phyloP scores from a whole-genome alignment of 2,329 filamentous ascomycete species.

The Scytalidium sp. region DNA sequence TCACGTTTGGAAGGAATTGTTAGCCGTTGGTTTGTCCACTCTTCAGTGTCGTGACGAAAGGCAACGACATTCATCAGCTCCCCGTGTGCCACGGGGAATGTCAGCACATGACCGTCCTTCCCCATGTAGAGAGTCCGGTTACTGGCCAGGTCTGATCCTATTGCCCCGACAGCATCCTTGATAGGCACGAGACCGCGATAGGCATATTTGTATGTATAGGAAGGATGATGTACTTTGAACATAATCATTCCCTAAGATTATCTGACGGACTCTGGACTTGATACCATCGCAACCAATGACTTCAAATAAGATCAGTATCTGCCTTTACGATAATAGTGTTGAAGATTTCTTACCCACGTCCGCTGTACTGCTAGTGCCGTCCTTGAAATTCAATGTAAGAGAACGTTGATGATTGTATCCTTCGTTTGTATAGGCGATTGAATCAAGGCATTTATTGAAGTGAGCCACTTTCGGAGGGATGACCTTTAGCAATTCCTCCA shows the following conservation, averaged over 20 bases:
- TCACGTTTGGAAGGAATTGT: slow-evolving; percentile 34
- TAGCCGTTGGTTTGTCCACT: slow-evolving; percentile 30
- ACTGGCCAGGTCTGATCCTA: slow-evolving; percentile 44
- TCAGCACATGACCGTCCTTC: slow-evolving; percentile 52
- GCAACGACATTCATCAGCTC: slow-evolving; percentile 52
- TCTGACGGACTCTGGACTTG: slow-evolving; percentile 48
- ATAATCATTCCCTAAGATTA: slow-evolving; percentile 46
- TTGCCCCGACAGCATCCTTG: slow-evolving; percentile 40
- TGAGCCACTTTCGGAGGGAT: slow-evolving; percentile 32
- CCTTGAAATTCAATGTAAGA: slow-evolving; percentile 33
- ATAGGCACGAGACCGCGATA: slow-evolving; percentile 61
- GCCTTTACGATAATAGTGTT: not conserved
- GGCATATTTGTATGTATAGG: slow-evolving; percentile 56
- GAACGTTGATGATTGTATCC: slow-evolving; percentile 15
- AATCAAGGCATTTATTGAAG: no score
- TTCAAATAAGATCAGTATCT: not conserved
- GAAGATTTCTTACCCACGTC: slow-evolving; percentile 32
- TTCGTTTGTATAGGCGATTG: no score
- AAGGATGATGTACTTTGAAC: no score
- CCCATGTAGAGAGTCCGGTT: slow-evolving; percentile 55
- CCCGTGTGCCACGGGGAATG: slow-evolving; percentile 55
- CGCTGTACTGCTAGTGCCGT: slow-evolving; percentile 38
- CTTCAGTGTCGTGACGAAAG: slow-evolving; percentile 38
- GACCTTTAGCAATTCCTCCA: slow-evolving; percentile 35
- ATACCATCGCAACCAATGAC: slow-evolving; percentile 63